Evolutionary conservation across 495 filamentous ascomycete genomes (phyloP).

Genomic region (Entonaema liquescens): DNA sequence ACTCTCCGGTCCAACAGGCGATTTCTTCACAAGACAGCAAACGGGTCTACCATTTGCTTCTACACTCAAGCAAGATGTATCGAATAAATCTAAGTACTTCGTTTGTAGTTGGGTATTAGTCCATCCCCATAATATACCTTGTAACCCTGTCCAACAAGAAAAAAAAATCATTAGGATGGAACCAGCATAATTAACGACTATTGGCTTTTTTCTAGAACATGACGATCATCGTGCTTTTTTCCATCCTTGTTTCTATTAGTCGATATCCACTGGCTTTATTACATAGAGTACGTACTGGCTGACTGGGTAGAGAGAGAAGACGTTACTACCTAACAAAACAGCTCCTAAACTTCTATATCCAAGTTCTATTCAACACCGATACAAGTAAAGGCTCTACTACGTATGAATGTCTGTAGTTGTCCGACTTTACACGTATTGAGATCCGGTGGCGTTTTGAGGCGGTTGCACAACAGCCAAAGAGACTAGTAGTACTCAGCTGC

Average conservation of each 20-base stretch:
- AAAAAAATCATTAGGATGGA: slow-evolving; percentile 1
- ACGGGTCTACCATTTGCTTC: no score
- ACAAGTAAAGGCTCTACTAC: neutral
- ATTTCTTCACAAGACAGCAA: neutral
- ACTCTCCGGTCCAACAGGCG: neutral
- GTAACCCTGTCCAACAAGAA: neutral
- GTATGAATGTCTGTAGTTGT: neutral
- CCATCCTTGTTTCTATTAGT: slow-evolving; percentile 7
- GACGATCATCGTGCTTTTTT: slow-evolving; percentile 32
- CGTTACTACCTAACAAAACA: neutral
- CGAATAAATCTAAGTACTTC: no score
- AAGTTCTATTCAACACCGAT: no score
- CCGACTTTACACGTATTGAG: no score
- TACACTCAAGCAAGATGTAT: no score
- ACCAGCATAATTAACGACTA: slow-evolving; percentile 9
- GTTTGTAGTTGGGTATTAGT: no score
- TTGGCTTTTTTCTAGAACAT: slow-evolving; percentile 27
- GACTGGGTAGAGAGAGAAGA: neutral
- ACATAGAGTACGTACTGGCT: neutral
- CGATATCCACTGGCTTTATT: neutral
- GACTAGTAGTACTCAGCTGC: slow-evolving; percentile 1
- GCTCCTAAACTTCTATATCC: neutral
- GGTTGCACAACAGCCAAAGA: slow-evolving; percentile 21
- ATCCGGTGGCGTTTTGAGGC: slow-evolving; percentile 16
- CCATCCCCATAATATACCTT: neutral